A percentile compares a stretch with the other conserved stretches of the same genome.
These are phyloP conservation scores for Leishmania guyanensis DNA, from an alignment of 208 protist species.

Conservation along the genomic window DNA sequence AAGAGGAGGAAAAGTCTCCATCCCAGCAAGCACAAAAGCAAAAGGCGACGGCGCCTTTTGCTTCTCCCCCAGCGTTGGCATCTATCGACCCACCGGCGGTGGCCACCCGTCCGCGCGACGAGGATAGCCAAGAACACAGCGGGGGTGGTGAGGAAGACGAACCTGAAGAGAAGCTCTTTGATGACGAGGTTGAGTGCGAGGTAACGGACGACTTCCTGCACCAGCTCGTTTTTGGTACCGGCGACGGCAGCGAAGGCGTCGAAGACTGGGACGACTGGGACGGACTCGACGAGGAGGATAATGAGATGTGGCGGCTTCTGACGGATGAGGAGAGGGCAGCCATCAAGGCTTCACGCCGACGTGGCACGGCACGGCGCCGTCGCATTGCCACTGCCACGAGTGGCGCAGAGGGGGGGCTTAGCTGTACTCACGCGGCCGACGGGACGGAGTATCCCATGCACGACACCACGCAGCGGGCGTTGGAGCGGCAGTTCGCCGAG, in stretches of 20 bases:
- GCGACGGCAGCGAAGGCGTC: not conserved
- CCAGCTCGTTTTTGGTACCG: constrained; percentile 70
- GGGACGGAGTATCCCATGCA: constrained; percentile 51
- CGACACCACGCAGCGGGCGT: constrained; percentile 52
- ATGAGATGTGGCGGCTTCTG: constrained; percentile 45
- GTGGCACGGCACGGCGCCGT: constrained; percentile 42
- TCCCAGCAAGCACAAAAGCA: not conserved
- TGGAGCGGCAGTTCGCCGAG: constrained; percentile 71
- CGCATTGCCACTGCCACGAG: not conserved
- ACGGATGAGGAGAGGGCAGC: constrained; percentile 54
- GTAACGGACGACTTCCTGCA: constrained; percentile 86
- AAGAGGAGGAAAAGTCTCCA: constrained; percentile 1
- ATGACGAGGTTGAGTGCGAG: constrained; percentile 81
- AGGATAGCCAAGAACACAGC: not conserved
- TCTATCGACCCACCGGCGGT: not conserved
- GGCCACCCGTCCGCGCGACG: not conserved
- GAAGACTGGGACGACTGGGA: constrained; percentile 1
- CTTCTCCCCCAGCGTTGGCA: constrained; percentile 1
- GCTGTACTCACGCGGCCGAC: constrained; percentile 31
- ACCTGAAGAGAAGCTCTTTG: constrained; percentile 76
- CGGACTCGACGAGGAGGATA: constrained; percentile 28
- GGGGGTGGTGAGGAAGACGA: constrained; percentile 21
- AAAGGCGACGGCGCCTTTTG: not conserved
- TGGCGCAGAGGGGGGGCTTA: constrained; percentile 4
- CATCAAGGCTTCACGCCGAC: constrained; percentile 35